Conservation (phyloP, 1,139 yeast genomes). For the Geotrichum macrosporum region DNA sequence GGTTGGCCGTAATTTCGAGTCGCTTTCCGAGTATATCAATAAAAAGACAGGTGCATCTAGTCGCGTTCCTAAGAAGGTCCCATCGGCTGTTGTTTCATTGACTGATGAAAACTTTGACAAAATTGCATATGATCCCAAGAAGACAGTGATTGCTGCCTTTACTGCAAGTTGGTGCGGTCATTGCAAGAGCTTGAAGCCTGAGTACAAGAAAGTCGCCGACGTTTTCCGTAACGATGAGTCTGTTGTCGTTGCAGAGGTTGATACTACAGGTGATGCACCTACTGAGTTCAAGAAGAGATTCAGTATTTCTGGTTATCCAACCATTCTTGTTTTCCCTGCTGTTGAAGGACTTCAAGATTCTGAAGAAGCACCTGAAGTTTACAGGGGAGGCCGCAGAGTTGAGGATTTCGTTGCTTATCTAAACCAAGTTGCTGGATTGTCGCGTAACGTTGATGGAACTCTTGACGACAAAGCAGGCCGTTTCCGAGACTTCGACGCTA, state of each 20-base stretch:
- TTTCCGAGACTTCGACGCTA: constrained; percentile 42
- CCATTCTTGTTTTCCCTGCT: constrained; percentile 46
- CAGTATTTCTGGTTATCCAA: constrained; percentile 49
- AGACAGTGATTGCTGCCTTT: constrained; percentile 42
- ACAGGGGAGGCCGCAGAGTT: constrained; percentile 46
- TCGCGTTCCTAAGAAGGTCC: constrained; percentile 32
- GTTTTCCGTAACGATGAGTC: constrained; percentile 44
- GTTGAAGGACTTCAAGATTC: constrained; percentile 29
- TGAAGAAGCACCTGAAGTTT: constrained; percentile 43
- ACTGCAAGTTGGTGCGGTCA: constrained; percentile 81
- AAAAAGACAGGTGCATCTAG: constrained; percentile 42
- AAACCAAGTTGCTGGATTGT: constrained; percentile 50
- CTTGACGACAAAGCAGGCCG: constrained; percentile 55
- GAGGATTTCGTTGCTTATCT: constrained; percentile 47
- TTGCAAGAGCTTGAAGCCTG: constrained; percentile 64
- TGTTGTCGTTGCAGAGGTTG: constrained; percentile 48
- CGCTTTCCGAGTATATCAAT: constrained; percentile 48
- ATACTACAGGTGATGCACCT: constrained; percentile 46
- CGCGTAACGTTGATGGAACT: constrained; percentile 52
- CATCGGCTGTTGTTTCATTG: constrained; percentile 41
- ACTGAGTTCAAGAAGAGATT: constrained; percentile 45
- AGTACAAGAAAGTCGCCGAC: constrained; percentile 55
- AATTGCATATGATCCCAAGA: constrained; percentile 22
- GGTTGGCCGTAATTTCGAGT: constrained; percentile 43
- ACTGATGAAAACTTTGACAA: constrained; percentile 30